A percentile compares a stretch with the other conserved stretches of the same genome.
Evolutionary conservation across 805 yeast genomes (phyloP).

Genomic region (Yarrowia alimentaria): DNA sequence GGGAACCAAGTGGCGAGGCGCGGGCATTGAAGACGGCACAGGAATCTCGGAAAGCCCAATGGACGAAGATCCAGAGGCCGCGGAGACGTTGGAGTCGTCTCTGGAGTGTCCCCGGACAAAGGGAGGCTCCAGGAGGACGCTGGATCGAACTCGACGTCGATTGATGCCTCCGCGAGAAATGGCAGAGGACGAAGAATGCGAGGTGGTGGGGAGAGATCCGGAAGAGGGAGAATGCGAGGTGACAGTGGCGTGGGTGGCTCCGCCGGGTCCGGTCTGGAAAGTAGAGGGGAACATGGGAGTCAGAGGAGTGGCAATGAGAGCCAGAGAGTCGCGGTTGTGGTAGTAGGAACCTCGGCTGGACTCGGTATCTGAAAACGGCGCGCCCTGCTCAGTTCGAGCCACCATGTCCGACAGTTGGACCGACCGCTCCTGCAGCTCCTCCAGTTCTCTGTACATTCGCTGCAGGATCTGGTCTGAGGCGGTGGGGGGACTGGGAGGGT

Average conservation of each 20-base stretch:
- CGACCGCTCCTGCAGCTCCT: conserved; percentile 32
- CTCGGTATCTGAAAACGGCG: conserved; percentile 4
- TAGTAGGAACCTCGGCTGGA: conserved; percentile 1
- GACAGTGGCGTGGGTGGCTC: conserved; percentile 7
- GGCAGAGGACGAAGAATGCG: conserved; percentile 2
- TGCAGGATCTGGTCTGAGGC: conserved; percentile 31
- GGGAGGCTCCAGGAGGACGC: conserved; percentile 11
- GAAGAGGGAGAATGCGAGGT: not conserved
- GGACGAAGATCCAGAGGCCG: not conserved
- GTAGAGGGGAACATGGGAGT: conserved; percentile 17
- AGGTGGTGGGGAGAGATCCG: conserved; percentile 14
- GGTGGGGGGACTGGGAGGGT: conserved; percentile 15
- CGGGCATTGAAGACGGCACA: conserved; percentile 18
- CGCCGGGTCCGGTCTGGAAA: not conserved
- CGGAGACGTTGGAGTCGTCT: conserved; percentile 1
- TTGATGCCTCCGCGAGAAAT: conserved; percentile 20
- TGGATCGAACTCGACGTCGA: conserved; percentile 7
- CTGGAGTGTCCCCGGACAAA: not conserved
- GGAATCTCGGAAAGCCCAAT: conserved; percentile 18
- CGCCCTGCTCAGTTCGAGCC: conserved; percentile 14
- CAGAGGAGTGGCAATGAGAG: conserved; percentile 6
- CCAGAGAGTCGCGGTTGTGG: conserved; percentile 7
- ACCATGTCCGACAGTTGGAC: conserved; percentile 31
- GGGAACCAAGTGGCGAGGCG: conserved; percentile 20
- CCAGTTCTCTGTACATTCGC: conserved; percentile 34